A percentile compares a stretch with the other conserved stretches of the same genome.
phyloP scores from a whole-genome alignment of 225 moss, liverwort and hornwort genomes.

The Rhytidiadelphus loreus region DNA sequence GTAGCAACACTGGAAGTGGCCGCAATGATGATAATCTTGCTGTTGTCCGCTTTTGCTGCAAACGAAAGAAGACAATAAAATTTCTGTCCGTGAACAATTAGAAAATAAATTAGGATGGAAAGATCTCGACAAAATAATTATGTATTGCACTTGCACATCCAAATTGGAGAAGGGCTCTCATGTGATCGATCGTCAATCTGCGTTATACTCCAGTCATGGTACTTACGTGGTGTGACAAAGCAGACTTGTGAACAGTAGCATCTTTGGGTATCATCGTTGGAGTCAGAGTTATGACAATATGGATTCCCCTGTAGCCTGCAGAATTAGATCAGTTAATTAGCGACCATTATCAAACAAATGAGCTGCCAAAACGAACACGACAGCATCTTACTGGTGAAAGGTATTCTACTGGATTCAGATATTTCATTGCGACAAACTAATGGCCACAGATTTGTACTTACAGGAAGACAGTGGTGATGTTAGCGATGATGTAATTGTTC shows the following conservation, averaged over 20 bases:
- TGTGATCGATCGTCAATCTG: too few species aligned
- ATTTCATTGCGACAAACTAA: not conserved
- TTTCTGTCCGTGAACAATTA: not conserved
- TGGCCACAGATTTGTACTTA: not conserved
- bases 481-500: not conserved
- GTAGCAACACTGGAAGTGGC: not conserved
- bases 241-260: too few species aligned
- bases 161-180: not conserved
- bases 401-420: not conserved
- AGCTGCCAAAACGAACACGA: not conserved
- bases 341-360: not conserved
- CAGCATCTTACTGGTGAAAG: not conserved
- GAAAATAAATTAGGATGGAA: not conserved
- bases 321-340: too few species aligned
- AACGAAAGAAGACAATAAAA: not conserved
- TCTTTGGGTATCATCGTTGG: too few species aligned
- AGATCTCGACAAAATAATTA: not conserved
- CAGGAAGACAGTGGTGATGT: not conserved
- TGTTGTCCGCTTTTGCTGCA: not conserved
- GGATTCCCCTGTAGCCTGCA: too few species aligned
- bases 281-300: too few species aligned
- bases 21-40: not conserved
- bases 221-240: too few species aligned
- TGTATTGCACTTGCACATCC: not conserved
- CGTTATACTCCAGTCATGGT: too few species aligned